Evolutionary conservation across 805 yeast genomes (phyloP), one percentile per base, ranked within the genome.

Genomic region (Kodamaea lidongshanica): DNA sequence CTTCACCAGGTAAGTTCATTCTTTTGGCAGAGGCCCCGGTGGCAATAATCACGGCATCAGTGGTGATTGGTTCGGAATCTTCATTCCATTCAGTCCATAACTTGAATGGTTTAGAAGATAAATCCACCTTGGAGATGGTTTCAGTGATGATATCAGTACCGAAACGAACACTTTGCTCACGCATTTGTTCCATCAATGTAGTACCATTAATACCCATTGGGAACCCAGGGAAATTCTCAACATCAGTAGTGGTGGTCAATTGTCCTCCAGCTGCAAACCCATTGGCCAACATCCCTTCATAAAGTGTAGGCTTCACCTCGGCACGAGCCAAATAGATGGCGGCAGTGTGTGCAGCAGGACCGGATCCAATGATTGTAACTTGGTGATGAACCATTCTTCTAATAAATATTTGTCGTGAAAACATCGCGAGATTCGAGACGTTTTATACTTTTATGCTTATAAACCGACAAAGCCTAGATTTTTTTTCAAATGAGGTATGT

Each of bases 231-330:
- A 89, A 92, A 71, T 92, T 92, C 64, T 92, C 99, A 48, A 92
- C 82, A 46, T 92, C 98, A 11, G 99, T 92, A 42, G 99, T 92
- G 48, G 99, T 92, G 42, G 99, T 92, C 49, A 92, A 72, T 66
- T 92, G 99, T 39, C 98, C 98, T 50, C 98, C 98, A 16, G 98
- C 96, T 32, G 98, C 98, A 46, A 89, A 74, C 46, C 98, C 98
- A 61, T 92, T 92, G 43, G 98, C 98, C 54, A 81, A 67, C 81
- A 89, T 70, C 51, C 98, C 98, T 66, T 92, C 98, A 64, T 87
- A 92, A 47, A 92, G 61, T 17, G 83, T 78, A 14, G 98, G 96
- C 61, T 82, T 79, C 54, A 87, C 76, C 70, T 92, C 98, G 24
- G 98, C 98, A 62, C 98, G 80, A 17, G 97, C 80, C 33, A 92